Conservation (phyloP, 2,329 filamentous ascomycete genomes). For the Penicillium polonicum region DNA sequence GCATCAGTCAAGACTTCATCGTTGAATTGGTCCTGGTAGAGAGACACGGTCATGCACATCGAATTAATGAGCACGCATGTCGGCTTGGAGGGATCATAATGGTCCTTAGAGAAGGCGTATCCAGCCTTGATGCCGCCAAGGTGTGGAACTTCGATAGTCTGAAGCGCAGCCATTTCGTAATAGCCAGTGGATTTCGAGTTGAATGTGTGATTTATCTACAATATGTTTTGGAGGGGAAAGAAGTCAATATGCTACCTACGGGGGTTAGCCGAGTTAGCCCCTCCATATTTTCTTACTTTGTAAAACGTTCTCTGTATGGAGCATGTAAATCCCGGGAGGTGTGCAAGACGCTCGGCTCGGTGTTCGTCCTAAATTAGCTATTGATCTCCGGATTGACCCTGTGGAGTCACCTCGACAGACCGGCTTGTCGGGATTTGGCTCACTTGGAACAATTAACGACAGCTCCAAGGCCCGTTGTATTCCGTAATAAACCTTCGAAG, state of each 20-base stretch:
- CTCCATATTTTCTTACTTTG: background rate
- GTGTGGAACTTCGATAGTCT: conserved; percentile 48
- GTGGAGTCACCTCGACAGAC: background rate
- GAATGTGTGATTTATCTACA: background rate
- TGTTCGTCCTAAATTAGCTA: background rate
- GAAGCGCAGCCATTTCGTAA: conserved; percentile 21
- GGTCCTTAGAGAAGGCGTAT: conserved; percentile 46
- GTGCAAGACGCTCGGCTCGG: background rate
- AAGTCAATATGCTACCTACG: background rate
- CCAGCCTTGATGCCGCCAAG: conserved; percentile 51
- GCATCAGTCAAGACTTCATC: conserved; percentile 35
- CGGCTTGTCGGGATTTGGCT: background rate
- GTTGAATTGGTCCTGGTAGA: conserved; percentile 44
- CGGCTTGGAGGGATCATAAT: conserved; percentile 51
- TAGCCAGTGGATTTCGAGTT: background rate
- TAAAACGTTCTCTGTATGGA: background rate
- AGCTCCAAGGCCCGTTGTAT: background rate
- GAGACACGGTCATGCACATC: conserved; percentile 49
- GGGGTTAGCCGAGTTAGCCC: background rate
- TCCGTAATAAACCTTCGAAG: background rate
- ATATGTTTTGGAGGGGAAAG: background rate
- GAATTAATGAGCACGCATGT: conserved; percentile 53
- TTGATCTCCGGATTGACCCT: background rate
- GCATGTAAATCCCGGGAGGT: background rate
- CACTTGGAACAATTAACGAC: background rate